Conservation (phyloP, 441 rosid species). For the Erysimum cheiri region DNA sequence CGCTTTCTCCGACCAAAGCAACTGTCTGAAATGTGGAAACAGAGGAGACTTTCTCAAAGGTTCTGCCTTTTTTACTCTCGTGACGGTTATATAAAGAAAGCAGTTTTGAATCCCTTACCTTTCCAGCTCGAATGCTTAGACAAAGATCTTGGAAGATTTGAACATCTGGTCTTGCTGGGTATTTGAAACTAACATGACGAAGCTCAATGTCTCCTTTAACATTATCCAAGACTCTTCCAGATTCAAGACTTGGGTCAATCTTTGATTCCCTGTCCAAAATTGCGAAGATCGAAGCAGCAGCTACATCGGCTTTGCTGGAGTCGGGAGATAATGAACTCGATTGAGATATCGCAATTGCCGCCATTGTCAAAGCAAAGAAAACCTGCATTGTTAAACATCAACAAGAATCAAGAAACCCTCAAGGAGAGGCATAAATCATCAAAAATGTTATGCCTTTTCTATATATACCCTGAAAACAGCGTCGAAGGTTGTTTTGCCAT, state of each 20-base stretch:
- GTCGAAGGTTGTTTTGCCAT: slow-evolving; percentile 49
- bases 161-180: slow-evolving; percentile 57
- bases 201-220: slow-evolving; percentile 57
- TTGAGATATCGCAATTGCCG: slow-evolving; percentile 50
- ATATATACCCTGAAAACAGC: slow-evolving; percentile 52
- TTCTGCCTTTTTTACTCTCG: background rate
- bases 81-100: no score
- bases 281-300: slow-evolving; percentile 53
- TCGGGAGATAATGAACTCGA: slow-evolving; percentile 55
- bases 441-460: background rate
- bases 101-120: slow-evolving; percentile 38
- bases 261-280: slow-evolving; percentile 51
- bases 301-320: slow-evolving; percentile 48
- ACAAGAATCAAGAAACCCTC: background rate
- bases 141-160: slow-evolving; percentile 54
- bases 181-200: slow-evolving; percentile 50
- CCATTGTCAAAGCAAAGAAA: slow-evolving; percentile 53
- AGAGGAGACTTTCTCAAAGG: background rate
- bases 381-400: slow-evolving; percentile 46
- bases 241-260: slow-evolving; percentile 52
- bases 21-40: slow-evolving; percentile 41
- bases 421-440: background rate
- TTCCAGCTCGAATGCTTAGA: slow-evolving; percentile 53
- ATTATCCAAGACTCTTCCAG: slow-evolving; percentile 47
- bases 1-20: slow-evolving; percentile 57